Percentiles rank a stretch among this genome's conserved stretches.
Conservation (phyloP, 805 yeast genomes). For the Nakazawaea siamensis region DNA sequence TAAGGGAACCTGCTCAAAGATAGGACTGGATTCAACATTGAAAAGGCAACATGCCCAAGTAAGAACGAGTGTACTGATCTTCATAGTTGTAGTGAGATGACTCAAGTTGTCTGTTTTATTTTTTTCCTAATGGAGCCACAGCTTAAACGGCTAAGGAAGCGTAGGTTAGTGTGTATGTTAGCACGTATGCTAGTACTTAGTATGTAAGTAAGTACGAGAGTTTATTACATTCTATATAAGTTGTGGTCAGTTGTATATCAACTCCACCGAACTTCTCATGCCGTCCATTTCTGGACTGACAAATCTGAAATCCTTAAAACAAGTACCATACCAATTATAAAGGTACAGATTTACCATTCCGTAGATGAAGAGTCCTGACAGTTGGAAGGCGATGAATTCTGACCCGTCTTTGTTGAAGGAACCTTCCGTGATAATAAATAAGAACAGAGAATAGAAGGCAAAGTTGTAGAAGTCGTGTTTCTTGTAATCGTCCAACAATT, state of each 20-base stretch:
- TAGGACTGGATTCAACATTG: no score
- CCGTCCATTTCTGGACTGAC: conserved; percentile 1
- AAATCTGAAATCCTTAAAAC: conserved; percentile 5
- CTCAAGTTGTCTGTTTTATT: no score
- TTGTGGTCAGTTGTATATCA: background rate
- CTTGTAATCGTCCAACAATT: conserved; percentile 7
- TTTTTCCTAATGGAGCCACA: no score
- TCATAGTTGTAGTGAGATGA: no score
- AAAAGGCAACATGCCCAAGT: no score
- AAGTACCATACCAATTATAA: conserved; percentile 7
- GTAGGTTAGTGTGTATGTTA: no score
- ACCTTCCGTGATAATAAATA: conserved; percentile 4
- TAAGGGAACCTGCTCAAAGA: no score
- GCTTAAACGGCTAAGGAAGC: no score
- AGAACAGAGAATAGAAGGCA: conserved; percentile 8
- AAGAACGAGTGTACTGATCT: no score
- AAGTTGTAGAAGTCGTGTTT: conserved; percentile 9
- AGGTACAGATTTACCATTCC: conserved; percentile 6
- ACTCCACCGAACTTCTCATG: conserved; percentile 5
- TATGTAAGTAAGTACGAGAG: no score
- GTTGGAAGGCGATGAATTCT: conserved; percentile 1
- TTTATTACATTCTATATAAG: background rate
- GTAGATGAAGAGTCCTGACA: conserved; percentile 2
- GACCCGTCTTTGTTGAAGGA: conserved; percentile 4
- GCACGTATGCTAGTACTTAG: no score